Evolutionary conservation across 176 grass and related monocot species (phyloP), one percentile per base, ranked within the genome.

Genomic region (Poa annua): DNA sequence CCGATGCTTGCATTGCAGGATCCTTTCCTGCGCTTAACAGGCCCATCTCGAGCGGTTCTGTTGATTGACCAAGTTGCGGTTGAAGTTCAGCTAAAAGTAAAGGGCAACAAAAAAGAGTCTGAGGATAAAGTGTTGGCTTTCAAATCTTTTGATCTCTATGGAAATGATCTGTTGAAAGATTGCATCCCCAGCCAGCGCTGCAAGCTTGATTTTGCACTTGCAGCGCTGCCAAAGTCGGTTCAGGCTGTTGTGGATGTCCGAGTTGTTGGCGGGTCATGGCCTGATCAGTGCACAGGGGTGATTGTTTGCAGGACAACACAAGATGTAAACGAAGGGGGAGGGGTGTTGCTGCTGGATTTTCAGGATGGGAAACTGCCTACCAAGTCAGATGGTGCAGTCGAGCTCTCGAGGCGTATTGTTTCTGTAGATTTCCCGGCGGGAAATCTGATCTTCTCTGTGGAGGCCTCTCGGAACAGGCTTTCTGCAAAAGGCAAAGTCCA

Each of bases 11-110:
- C 36, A 70, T 44, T 70, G 66, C 38, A 70, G 38, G 66, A 70
- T 70, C 66, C 66, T 13, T 70, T 70, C 39, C 13, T 70, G 66
- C 36, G 38, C 38, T 22, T 70, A 44, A 70, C 66, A 44, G 66
- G 66, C 36, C 66, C 66, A 6, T 44, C 66, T 44, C 38, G 2
- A 3, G 38, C 20, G 19, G n/a, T 70, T 44, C 39, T 39, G 20
- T 14, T 70, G 15, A 21, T 70, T 22, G 66, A 44, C 38, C 20
- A 7, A 41, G 66, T 70, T 70, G 20, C 11, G 5, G 12, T 70
- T 13, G 66, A 70, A 1, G 66, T 70, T 70, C 66, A 70, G 38
- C 4, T 70, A 44, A 70, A 70, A 13, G 11, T 70, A 70, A 70
- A 70, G 20, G 20, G 66, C 19, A 20, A 22, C 11, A 70, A 45